Evolutionary conservation across 2,329 filamentous ascomycete species (phyloP).

Genomic region (Zymoseptoria tritici): DNA sequence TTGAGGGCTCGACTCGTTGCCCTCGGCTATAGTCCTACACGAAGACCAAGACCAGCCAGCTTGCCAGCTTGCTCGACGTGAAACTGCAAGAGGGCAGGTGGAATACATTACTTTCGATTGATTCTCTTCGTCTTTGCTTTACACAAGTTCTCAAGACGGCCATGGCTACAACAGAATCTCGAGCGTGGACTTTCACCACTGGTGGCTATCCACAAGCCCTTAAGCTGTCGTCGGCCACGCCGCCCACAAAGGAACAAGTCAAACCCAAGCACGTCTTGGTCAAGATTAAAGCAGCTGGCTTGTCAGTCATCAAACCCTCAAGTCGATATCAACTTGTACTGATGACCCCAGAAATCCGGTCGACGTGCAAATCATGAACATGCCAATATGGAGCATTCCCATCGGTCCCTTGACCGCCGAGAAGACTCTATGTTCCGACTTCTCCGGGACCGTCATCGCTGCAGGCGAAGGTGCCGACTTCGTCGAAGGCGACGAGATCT

Average conservation of each 20-base stretch:
- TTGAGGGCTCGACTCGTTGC: not conserved
- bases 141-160: not conserved
- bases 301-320: constrained; percentile 3
- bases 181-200: constrained; percentile 29
- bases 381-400: constrained; percentile 15
- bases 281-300: constrained; percentile 27
- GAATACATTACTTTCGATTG: not conserved
- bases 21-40: not conserved
- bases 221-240: constrained; percentile 16
- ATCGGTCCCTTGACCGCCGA: constrained; percentile 3
- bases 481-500: constrained; percentile 26
- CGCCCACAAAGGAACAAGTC: constrained; percentile 16
- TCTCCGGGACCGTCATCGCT: constrained; percentile 24
- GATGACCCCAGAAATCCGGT: constrained; percentile 23
- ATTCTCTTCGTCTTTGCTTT: not conserved
- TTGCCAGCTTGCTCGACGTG: not conserved
- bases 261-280: constrained; percentile 23
- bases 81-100: not conserved
- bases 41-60: not conserved
- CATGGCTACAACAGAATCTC: constrained; percentile 19
- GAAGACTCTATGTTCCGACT: constrained; percentile 29
- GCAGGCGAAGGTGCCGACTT: constrained; percentile 20
- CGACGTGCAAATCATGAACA: constrained; percentile 32
- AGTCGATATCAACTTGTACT: not conserved
- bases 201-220: constrained; percentile 25